Base-by-base conservation (phyloP, 257 asterid genomes). In the Nicotiana tomentosiformis region DNA sequence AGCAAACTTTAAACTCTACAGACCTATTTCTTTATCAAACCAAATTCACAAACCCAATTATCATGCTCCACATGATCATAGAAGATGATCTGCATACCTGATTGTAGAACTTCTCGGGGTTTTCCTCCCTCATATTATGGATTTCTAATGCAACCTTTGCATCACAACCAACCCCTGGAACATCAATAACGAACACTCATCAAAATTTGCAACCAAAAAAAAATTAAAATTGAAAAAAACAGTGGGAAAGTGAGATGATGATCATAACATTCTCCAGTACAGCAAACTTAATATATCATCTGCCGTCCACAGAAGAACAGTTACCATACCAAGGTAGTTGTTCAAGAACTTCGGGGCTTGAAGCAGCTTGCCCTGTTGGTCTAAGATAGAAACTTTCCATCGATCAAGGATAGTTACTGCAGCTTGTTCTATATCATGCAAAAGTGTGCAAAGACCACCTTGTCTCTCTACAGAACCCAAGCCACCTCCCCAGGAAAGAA, bases 131-230 rank as follows among this genome's bases (percentile, higher is more conserved):
- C 86, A 96, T 82, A 87, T 96, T 96, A 88, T 96, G 99, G 82
- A 96, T 94, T 82, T 96, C 98, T 86, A 96, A 85, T 85, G 99
- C 98, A 90, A 96, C 99, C 90, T 96, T 96, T 62, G 99, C 99
- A 93, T 96, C 99, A 53, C 98, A 96, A 82, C 99, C 99, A 84
- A 96, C 98, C 88, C 99, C 99, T 96, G 89, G 80, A 76, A 29
- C 29, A 76, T 76, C 65, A 76, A 51, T 23, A 51, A 23, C 1
- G 64, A 18, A 11, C 61, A 76, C 39, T 58, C 39, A 46, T 51
- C 64, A 83, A 61, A 62, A 30, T 62, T 81, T 58, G 76, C 53
- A 66, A 43, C 37, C 39, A 46, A 53, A 23, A 72, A 66, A 58
- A 67, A 17, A 53, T 18, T 15, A 53, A 18, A 18, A 17, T 30